Base-by-base conservation (phyloP, 83 land plant species). In the Picea abies region DNA sequence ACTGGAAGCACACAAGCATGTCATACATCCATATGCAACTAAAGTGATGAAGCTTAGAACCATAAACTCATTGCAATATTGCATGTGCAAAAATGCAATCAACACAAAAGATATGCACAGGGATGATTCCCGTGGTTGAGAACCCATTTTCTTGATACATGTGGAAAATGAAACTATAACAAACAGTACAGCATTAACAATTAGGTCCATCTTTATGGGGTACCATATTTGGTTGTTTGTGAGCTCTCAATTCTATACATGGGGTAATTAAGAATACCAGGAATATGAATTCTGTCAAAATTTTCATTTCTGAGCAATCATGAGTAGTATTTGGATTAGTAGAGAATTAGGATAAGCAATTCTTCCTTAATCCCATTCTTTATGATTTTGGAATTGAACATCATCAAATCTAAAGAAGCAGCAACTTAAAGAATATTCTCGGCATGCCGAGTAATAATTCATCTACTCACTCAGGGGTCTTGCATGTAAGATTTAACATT, bases 1-100 rank as follows among this genome's bases (percentile, higher is more conserved):
- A 75, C 78, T 75, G 78, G 78, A 47, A 41, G 49, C 39, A 41
- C 56, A 47, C 26, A 75, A 75, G 47, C 56, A 22, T 75, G 23
- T 47, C 6, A 70, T 75, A 47, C 58, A 75, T 47, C 26, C 56
- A n/a, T 37, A 22, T 44, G 58, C 26, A 75, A 47, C 58, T 71
- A 19, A 71, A 71, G 37, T 17, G 14, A 47, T 49, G 12, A 47
- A 37, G 8, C 5, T 6, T 72, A 72, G 22, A 44, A n/a, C 23
- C 20, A 39, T 72, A 22, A 47, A 47, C 56, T 47, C 58, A 75
- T 47, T 75, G 26, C 56, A 41, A 37, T 41, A 41, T 11, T 17
- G 56, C 15, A 41, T 41, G 52, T 41, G 76, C 78, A 47, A 47
- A 75, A 49, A 73, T n/a, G 14, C 39, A 44, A 44, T 75, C 56